Base-by-base conservation (phyloP, 2,329 filamentous ascomycete genomes). In the Beauveria asiatica region DNA sequence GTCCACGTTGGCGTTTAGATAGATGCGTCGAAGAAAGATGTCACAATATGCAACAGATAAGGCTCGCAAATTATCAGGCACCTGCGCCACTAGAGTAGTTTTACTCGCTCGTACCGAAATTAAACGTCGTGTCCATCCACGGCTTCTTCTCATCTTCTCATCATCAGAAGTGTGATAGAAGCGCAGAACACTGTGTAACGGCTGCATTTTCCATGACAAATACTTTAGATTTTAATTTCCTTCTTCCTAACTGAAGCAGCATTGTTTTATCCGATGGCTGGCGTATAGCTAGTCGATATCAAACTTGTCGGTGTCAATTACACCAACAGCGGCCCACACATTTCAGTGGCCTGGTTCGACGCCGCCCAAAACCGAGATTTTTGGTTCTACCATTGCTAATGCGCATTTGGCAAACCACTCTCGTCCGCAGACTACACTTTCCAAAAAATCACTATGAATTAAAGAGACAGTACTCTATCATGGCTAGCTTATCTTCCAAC, bases 401-500 rank as follows among this genome's bases (percentile, higher is more conserved):
- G 49, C 25, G 19, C 3, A 30, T 33, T 48, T 45, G 41, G 49
- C 48, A 25, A 23, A 33, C 49, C 16, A 27, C 37, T 27, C 3
- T 53, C 30, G 8, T 8, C 41, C 49, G 39, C 58, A 11, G 21
- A 37, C 23, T 33, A 27, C 8, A 25, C 6, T 46, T 33, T 25
- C 30, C 51, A 27, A 27, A 33, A 19, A 30, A 46, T 11, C 21
- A 17, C 10, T 19, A 56, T 59, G 60, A 25, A 27, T 16, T 52
- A 19, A 58, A 10, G 9, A 19, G 5, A 3, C 16, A 17, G 6
- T 16, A 27, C 30, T 39, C n/a, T 42, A 67, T 39, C 53, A 75
- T 75, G 73, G 72, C 72, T 42, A 76, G 76, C 66, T 73, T 87
- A 39, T 87, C 84, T 13, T 84, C 82, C 58, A 92, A 92, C 70